Percentiles rank a stretch among this genome's conserved stretches.
phyloP scores from a whole-genome alignment of 2,329 filamentous ascomycete species.

The Fusarium mundagurra region DNA sequence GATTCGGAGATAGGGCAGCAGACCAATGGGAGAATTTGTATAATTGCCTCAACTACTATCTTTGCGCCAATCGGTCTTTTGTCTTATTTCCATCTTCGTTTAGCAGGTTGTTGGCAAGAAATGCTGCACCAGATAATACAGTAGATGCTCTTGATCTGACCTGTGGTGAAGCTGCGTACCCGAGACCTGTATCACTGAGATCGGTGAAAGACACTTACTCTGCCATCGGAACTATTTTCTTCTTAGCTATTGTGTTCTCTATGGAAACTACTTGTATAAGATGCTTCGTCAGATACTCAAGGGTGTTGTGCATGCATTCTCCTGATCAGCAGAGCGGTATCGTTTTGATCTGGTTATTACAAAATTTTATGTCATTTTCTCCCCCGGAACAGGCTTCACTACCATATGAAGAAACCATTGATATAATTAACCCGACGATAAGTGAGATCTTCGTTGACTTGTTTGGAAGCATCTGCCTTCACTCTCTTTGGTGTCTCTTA shows the following conservation, averaged over 20 bases:
- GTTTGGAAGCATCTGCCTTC: background rate
- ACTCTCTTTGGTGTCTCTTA: background rate
- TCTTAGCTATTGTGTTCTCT: background rate
- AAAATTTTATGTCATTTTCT: background rate
- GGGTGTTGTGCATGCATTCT: no score
- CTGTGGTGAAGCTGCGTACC: background rate
- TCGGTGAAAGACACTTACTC: background rate
- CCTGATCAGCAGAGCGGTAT: no score
- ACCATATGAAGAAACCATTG: background rate
- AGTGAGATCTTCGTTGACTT: no score
- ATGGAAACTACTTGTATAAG: background rate
- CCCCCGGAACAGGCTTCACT: background rate
- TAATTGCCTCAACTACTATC: background rate
- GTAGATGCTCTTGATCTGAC: background rate
- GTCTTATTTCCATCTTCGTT: background rate
- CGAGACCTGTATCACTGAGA: background rate
- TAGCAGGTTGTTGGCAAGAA: background rate
- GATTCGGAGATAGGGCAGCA: background rate
- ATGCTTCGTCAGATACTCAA: rapidly evolving
- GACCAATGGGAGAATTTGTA: background rate
- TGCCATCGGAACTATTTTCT: background rate
- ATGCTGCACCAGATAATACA: background rate
- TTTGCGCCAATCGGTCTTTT: background rate
- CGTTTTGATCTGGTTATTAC: background rate
- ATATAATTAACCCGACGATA: rapidly evolving